Percentiles rank a stretch among this genome's conserved stretches.
Evolutionary conservation across 208 protist species (phyloP).

Genomic region (Vickermania spadyakhi): DNA sequence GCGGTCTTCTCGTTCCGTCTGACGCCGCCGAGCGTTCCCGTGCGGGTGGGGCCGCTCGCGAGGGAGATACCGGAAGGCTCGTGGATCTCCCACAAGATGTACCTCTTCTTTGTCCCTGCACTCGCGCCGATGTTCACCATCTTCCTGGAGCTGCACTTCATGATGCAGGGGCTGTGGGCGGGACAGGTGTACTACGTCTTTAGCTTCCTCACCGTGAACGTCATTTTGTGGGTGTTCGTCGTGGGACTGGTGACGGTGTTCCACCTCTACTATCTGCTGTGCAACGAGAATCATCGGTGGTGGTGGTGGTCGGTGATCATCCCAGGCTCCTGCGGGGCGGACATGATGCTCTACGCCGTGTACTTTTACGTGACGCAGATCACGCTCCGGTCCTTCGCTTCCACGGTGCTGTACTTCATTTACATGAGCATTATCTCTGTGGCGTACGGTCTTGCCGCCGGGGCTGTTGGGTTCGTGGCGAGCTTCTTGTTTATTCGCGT

Average conservation of each 20-base stretch:
- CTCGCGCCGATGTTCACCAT: slow-evolving; percentile 95
- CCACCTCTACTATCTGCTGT: slow-evolving; percentile 97
- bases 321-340: slow-evolving; percentile 80
- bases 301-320: slow-evolving; percentile 97
- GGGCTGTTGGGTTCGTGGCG: slow-evolving; percentile 69
- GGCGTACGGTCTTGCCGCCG: slow-evolving; percentile 68
- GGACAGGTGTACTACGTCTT: slow-evolving; percentile 98
- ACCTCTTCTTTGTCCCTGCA: slow-evolving; percentile 45
- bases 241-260: slow-evolving; percentile 95
- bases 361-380: slow-evolving; percentile 86
- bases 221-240: slow-evolving; percentile 93
- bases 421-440: slow-evolving; percentile 81
- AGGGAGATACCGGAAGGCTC: slow-evolving; percentile 92
- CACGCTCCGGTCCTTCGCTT: slow-evolving; percentile 51
- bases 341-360: slow-evolving; percentile 91
- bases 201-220: slow-evolving; percentile 95
- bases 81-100: slow-evolving; percentile 44
- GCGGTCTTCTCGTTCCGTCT: slow-evolving; percentile 93
- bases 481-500: slow-evolving; percentile 71
- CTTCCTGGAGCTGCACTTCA: slow-evolving; percentile 98
- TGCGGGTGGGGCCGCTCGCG: slow-evolving; percentile 92
- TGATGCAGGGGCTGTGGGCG: slow-evolving; percentile 92
- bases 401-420: slow-evolving; percentile 79
- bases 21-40: slow-evolving; percentile 66
- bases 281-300: slow-evolving; percentile 96